These are phyloP conservation scores for Alternaria solani DNA, from an alignment of 2,329 filamentous ascomycete genomes.

Conservation along the genomic window DNA sequence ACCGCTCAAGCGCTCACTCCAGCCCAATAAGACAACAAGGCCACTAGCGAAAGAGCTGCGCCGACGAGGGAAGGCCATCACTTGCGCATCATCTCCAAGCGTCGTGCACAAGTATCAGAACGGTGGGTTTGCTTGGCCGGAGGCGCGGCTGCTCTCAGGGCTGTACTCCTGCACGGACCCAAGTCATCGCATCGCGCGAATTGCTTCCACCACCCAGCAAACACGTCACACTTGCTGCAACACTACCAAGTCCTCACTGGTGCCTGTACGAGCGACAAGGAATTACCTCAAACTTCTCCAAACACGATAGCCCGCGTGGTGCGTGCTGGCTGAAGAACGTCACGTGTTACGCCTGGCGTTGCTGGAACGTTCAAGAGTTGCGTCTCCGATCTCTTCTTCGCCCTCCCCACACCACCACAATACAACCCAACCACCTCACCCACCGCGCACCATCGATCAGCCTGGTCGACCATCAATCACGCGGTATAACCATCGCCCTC, in stretches of 20 bases:
- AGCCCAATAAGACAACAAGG: slow-evolving; percentile 16
- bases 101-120: slow-evolving; percentile 7
- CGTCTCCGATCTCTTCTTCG: slow-evolving; percentile 31
- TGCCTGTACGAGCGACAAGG: slow-evolving; percentile 13
- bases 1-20: slow-evolving; percentile 17
- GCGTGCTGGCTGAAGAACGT: slow-evolving; percentile 24
- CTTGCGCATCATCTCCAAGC: slow-evolving; percentile 1
- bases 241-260: slow-evolving; percentile 20
- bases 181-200: slow-evolving; percentile 37
- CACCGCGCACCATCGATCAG: slow-evolving; percentile 49
- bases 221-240: slow-evolving; percentile 35
- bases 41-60: slow-evolving; percentile 8
- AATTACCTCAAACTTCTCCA: slow-evolving; percentile 35
- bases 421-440: slow-evolving; percentile 43
- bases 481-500: slow-evolving; percentile 35
- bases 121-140: slow-evolving; percentile 15
- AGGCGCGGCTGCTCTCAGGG: slow-evolving; percentile 18
- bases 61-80: slow-evolving; percentile 7
- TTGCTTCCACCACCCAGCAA: slow-evolving; percentile 33
- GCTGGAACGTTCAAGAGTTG: slow-evolving; percentile 30
- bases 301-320: slow-evolving; percentile 19
- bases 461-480: slow-evolving; percentile 43
- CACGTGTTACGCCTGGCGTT: slow-evolving; percentile 29
- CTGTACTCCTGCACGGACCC: slow-evolving; percentile 36
- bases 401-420: slow-evolving; percentile 40